phyloP scores from a whole-genome alignment of 805 yeast species.

The Suhomyces prunicola region DNA sequence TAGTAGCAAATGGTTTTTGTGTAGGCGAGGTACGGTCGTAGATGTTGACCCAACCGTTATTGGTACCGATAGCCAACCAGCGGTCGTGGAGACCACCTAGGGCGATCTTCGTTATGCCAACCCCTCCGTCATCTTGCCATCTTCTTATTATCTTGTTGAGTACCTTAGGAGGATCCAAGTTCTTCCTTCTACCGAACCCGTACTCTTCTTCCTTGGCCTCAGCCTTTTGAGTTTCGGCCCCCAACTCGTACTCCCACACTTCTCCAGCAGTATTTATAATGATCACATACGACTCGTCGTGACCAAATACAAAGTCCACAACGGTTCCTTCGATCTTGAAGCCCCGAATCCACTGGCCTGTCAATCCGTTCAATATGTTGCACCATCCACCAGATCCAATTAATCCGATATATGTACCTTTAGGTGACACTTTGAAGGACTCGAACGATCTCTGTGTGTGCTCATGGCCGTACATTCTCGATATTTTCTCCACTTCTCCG shows the following conservation, averaged over 20 bases:
- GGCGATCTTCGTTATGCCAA: slow-evolving; percentile 75
- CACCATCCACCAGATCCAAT: slow-evolving; percentile 90
- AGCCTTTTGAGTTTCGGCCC: slow-evolving; percentile 19
- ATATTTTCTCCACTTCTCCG: slow-evolving; percentile 77
- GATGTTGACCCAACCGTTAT: slow-evolving; percentile 83
- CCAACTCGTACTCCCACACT: slow-evolving; percentile 73
- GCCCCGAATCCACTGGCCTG: slow-evolving; percentile 85
- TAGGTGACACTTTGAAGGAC: slow-evolving; percentile 70
- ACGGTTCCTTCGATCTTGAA: slow-evolving; percentile 86
- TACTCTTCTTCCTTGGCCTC: not conserved
- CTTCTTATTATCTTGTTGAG: slow-evolving; percentile 49
- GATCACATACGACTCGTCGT: slow-evolving; percentile 43
- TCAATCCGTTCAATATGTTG: slow-evolving; percentile 67
- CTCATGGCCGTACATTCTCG: slow-evolving; percentile 90
- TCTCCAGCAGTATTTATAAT: slow-evolving; percentile 79
- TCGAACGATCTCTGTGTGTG: slow-evolving; percentile 83
- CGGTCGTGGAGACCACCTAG: slow-evolving; percentile 68
- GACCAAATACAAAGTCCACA: slow-evolving; percentile 72
- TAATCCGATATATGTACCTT: slow-evolving; percentile 70
- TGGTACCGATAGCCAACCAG: slow-evolving; percentile 87
- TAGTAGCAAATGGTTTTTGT: slow-evolving; percentile 54
- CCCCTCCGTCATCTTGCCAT: slow-evolving; percentile 86
- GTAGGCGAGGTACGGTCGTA: slow-evolving; percentile 53
- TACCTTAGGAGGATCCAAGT: not conserved
- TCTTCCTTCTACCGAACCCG: not conserved